Conservation (phyloP, 441 rosid genomes). For the Populus hybrid region DNA sequence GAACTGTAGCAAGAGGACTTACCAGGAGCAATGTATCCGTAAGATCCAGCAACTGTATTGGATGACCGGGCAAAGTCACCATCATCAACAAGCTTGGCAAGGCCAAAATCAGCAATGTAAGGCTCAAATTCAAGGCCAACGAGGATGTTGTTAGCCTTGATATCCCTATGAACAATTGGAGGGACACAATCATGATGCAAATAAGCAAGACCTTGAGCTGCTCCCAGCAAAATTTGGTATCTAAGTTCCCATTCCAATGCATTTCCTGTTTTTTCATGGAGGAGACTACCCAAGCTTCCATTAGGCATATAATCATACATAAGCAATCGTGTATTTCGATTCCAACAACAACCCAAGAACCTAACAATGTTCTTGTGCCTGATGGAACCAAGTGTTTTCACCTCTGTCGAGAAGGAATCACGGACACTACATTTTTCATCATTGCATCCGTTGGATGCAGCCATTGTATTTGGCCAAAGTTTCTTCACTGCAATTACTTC, state of each 20-base stretch:
- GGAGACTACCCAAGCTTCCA: too few relatives aligned
- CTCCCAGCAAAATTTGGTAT: too few relatives aligned
- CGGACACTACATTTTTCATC: conserved; percentile 50
- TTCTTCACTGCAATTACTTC: conserved; percentile 94
- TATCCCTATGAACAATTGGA: conserved; percentile 54
- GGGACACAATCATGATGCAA: too few relatives aligned
- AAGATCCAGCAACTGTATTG: conserved; percentile 90
- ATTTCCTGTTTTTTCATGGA: too few relatives aligned
- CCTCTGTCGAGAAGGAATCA: conserved; percentile 93
- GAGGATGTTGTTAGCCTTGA: conserved; percentile 91
- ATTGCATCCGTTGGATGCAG: conserved; percentile 37
- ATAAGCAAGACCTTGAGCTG: too few relatives aligned
- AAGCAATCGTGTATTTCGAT: conserved; percentile 66
- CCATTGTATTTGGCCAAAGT: conserved; percentile 71
- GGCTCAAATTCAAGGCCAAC: conserved; percentile 90
- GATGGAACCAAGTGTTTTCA: conserved; percentile 86
- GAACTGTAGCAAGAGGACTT: not conserved
- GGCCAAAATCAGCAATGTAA: conserved; percentile 93
- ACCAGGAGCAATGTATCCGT: conserved; percentile 99
- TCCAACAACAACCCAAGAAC: conserved; percentile 94
- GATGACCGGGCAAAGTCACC: conserved; percentile 85
- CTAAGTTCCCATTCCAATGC: too few relatives aligned
- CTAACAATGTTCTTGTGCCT: conserved; percentile 94
- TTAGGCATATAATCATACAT: conserved; percentile 38
- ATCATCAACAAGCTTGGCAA: conserved; percentile 91